Evolutionary conservation across 2,329 filamentous ascomycete genomes (phyloP), one percentile per base, ranked within the genome.

Genomic region (Didymellaceae sp.): DNA sequence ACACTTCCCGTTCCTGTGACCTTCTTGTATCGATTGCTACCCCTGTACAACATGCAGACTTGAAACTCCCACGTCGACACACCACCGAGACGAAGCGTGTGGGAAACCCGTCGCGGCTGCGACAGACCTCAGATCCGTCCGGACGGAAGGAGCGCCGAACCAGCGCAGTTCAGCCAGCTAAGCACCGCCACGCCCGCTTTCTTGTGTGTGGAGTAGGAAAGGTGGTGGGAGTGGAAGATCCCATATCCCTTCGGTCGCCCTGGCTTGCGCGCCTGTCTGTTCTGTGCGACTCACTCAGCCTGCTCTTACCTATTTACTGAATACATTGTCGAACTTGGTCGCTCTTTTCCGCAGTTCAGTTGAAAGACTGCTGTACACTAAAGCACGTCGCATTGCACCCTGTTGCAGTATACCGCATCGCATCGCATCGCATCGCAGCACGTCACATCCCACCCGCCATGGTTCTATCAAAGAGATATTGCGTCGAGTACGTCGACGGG

Each of bases 391-490:
- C n/a, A n/a, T n/a, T n/a, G n/a, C 30, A 17, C 7, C 10, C 61
- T 11, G n/a, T 30, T 11, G 10, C 21, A 21, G 18, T 10, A 10
- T 17, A 34, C n/a, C n/a, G n/a, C n/a, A n/a, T n/a, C n/a, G n/a
- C n/a, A n/a, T n/a, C n/a, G 10, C 26, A 30, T 30, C 26, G 10
- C 21, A 21, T 25, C n/a, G 8, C 32, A 34, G n/a, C n/a, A n/a
- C n/a, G n/a, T n/a, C n/a, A n/a, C n/a, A n/a, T n/a, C n/a, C n/a
- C 30, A 17, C 7, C 10, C 61, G 57, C 45, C 25, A 70, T 71
- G 67, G 54, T 48, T 28, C 38, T 68, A 32, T 41, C 38, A 21
- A 71, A 65, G 61, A 56, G 67, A 54, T 63, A 67, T 33, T 70
- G 67, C 37, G 38, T 64, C 10, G 57, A 62, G 44, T 63, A 66